A percentile compares a stretch with the other conserved stretches of the same genome.
These are phyloP conservation scores for Eutypa lata DNA, from an alignment of 2,329 filamentous ascomycete genomes.

Conservation along the genomic window DNA sequence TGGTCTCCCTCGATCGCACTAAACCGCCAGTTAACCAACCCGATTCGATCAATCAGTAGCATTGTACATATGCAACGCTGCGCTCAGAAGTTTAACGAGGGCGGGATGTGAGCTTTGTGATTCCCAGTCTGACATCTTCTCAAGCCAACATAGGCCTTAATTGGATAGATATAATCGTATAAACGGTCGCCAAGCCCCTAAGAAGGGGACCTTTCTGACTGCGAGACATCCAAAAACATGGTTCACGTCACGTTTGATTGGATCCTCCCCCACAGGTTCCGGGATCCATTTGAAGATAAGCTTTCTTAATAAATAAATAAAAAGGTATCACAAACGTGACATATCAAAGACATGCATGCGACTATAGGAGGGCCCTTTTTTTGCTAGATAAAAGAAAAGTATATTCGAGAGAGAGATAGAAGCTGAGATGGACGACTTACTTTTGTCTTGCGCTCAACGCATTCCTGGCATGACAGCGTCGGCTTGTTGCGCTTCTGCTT, in stretches of 20 bases:
- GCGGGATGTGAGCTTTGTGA: background rate
- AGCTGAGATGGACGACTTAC: slow-evolving; percentile 40
- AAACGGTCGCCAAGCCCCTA: background rate
- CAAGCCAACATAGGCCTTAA: background rate
- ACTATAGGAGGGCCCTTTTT: too few relatives aligned
- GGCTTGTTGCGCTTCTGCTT: slow-evolving; percentile 85
- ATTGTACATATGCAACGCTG: background rate
- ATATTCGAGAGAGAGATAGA: background rate
- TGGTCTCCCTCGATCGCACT: slow-evolving; percentile 75
- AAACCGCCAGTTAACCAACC: slow-evolving; percentile 5
- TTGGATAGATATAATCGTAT: background rate
- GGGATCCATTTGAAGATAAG: background rate
- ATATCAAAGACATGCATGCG: background rate
- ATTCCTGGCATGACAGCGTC: slow-evolving; percentile 74
- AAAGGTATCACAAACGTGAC: background rate
- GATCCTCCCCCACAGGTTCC: background rate
- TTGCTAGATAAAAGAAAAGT: slow-evolving; percentile 1
- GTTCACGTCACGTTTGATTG: background rate
- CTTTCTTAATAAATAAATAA: background rate
- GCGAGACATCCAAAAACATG: background rate
- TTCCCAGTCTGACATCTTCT: background rate
- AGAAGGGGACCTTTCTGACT: background rate
- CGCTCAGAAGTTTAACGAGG: background rate
- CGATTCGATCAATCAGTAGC: background rate
- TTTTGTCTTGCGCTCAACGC: slow-evolving; percentile 80